Evolutionary conservation across 805 yeast genomes (phyloP).

Genomic region (Starmerella scarabaei): DNA sequence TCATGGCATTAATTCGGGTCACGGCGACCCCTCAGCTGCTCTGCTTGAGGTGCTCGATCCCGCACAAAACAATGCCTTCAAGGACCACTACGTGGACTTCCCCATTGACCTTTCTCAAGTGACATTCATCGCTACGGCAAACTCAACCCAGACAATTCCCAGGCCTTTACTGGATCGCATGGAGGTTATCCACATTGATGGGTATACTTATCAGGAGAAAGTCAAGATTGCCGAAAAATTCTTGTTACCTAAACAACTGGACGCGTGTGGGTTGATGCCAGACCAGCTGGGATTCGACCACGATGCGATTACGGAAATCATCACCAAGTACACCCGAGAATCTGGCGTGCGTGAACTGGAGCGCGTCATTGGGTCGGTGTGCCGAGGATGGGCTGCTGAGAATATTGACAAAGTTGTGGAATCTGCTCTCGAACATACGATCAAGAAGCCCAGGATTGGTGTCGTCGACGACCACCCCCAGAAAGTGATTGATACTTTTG

Average conservation of each 20-base stretch:
- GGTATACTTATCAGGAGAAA: constrained; percentile 71
- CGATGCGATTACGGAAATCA: constrained; percentile 46
- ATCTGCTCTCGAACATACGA: constrained; percentile 3
- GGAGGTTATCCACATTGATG: constrained; percentile 66
- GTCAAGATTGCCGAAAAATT: constrained; percentile 54
- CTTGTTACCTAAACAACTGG: constrained; percentile 62
- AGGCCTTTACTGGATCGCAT: constrained; percentile 71
- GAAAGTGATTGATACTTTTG: constrained; percentile 27
- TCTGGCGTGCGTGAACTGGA: constrained; percentile 78
- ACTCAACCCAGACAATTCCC: constrained; percentile 55
- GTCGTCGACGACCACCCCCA: constrained; percentile 13
- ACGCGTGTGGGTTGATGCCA: constrained; percentile 47
- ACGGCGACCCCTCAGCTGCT: constrained; percentile 87
- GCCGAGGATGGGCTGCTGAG: constrained; percentile 66
- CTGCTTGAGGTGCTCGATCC: constrained; percentile 80
- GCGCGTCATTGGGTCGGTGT: constrained; percentile 57
- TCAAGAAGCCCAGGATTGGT: constrained; percentile 10
- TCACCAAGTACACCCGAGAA: constrained; percentile 64
- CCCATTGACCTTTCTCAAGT: constrained; percentile 76
- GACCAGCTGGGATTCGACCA: constrained; percentile 37
- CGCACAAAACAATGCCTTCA: constrained; percentile 65
- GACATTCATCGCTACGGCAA: constrained; percentile 75
- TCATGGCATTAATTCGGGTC: constrained; percentile 38
- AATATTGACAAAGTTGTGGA: constrained; percentile 19
- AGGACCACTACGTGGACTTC: constrained; percentile 74